Base-by-base conservation (phyloP, 2,329 filamentous ascomycete species). In the Lasiodiplodia hormozganensis region DNA sequence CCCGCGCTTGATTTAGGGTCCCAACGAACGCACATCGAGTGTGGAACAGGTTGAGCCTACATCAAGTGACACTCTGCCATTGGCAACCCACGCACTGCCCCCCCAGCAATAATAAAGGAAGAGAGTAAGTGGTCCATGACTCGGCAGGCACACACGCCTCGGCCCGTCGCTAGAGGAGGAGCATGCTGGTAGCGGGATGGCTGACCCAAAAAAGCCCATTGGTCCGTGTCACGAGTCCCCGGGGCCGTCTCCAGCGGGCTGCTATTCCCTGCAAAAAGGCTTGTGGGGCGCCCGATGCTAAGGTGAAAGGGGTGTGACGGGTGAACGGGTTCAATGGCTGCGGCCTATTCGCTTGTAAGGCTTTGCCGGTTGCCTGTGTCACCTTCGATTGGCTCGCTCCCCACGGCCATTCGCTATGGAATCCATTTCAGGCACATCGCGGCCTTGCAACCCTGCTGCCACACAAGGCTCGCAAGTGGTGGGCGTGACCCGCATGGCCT, bases 111-210 rank as follows among this genome's bases (percentile, higher is more conserved):
- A 60, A 60, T 62, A 60, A 60, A 21, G 36, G 36, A 60, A 43
- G 25, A 31, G n/a, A 21, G 23, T 31, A 49, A 62, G 34, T 64
- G 43, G 60, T 10, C 12, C 60, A 64, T 64, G 60, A 64, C 60
- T 64, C 60, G 43, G 43, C 60, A 64, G 60, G 31, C 60, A 64
- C 60, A 64, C 60, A 64, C 60, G 60, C 60, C 43, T 64, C 60
- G 60, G 60, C 60, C 60, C 60, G 60, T 47, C 60, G 40, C 51
- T n/a, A 52, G 14, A 38, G 43, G 60, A 64, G 36, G 40, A 28
- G 28, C 47, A 64, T 64, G 60, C 47, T 52, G 58, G 60, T 21
- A 23, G 31, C 31, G 43, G 60, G 60, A 64, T 36, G 23, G 18
- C 28, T 38, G 60, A 21, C 60, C 60, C 43, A 34, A 38, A 31